Conservation (phyloP, 805 yeast genomes). For the Candida peoriensis region DNA sequence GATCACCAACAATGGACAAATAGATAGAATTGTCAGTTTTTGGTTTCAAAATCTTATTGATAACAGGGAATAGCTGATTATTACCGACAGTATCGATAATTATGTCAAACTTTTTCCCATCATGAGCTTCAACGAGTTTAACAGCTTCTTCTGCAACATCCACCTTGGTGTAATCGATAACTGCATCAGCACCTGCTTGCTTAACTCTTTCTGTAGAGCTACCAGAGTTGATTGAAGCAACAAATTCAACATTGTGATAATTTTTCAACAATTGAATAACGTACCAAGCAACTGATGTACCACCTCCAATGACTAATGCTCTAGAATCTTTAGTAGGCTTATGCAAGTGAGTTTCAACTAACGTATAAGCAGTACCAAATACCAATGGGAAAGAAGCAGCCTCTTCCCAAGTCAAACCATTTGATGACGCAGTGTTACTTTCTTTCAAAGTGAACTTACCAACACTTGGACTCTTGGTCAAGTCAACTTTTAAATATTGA, state of each 20-base stretch:
- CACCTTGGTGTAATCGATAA: conserved; percentile 51
- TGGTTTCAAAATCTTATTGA: conserved; percentile 40
- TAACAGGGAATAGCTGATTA: conserved; percentile 39
- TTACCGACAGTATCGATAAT: conserved; percentile 67
- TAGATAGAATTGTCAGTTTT: conserved; percentile 43
- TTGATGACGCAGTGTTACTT: conserved; percentile 1
- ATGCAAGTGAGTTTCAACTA: conserved; percentile 28
- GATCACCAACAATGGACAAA: conserved; percentile 55
- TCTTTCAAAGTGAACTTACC: conserved; percentile 31
- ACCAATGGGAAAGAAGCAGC: conserved; percentile 65
- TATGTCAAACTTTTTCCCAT: conserved; percentile 49
- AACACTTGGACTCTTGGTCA: conserved; percentile 28
- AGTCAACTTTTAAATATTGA: conserved; percentile 40
- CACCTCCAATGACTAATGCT: conserved; percentile 67
- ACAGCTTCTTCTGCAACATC: conserved; percentile 28
- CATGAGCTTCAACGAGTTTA: conserved; percentile 20
- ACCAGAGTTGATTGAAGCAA: conserved; percentile 54
- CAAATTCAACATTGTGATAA: conserved; percentile 38
- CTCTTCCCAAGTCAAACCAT: conserved; percentile 36
- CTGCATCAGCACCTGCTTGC: conserved; percentile 51
- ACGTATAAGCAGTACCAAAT: conserved; percentile 56
- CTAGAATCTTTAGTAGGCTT: conserved; percentile 38
- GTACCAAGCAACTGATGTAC: conserved; percentile 61
- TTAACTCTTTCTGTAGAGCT: conserved; percentile 39
- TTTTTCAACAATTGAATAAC: conserved; percentile 53